Percentiles rank a stretch among this genome's conserved stretches.
Conservation (phyloP, 768 basidiomycete species). For the Mycena capillaripes region DNA sequence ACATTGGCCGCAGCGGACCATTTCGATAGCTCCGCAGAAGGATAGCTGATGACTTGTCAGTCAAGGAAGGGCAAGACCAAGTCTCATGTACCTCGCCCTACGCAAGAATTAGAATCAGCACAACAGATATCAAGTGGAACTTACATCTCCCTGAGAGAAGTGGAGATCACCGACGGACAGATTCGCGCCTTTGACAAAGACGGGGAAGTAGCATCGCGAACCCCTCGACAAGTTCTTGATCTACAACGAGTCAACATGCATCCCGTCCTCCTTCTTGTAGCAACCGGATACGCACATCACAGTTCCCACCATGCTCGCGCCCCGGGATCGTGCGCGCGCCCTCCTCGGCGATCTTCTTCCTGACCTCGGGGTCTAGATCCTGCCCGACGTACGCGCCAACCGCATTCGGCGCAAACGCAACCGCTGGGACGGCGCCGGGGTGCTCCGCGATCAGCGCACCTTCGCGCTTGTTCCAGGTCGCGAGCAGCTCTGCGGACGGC, state of each 20-base stretch:
- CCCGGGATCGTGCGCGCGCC: slow-evolving; percentile 84
- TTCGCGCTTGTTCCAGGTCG: slow-evolving; percentile 83
- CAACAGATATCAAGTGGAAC: slow-evolving; percentile 12
- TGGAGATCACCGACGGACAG: slow-evolving; percentile 85
- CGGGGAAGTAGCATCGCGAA: slow-evolving; percentile 82
- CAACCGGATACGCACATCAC: slow-evolving; percentile 62
- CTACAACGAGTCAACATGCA: slow-evolving; percentile 49
- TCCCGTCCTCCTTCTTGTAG: background rate
- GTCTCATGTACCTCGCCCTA: too few species aligned
- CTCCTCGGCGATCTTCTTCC: slow-evolving; percentile 69
- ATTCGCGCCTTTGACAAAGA: slow-evolving; percentile 82
- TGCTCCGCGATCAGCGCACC: slow-evolving; percentile 70
- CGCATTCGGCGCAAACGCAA: slow-evolving; percentile 74
- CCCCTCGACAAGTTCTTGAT: slow-evolving; percentile 85
- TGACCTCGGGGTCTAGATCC: slow-evolving; percentile 61
- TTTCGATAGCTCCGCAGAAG: slow-evolving; percentile 86
- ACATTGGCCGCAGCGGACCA: slow-evolving; percentile 54
- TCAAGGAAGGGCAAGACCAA: background rate
- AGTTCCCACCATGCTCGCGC: slow-evolving; percentile 86
- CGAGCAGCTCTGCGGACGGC: slow-evolving; percentile 79
- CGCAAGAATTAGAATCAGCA: slow-evolving; percentile 20
- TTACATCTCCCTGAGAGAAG: slow-evolving; percentile 83
- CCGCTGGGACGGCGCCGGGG: slow-evolving; percentile 67
- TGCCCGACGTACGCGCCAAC: slow-evolving; percentile 80
- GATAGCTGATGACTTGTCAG: slow-evolving; percentile 60